Percentiles rank a stretch among this genome's conserved stretches.
Conservation (phyloP, 495 filamentous ascomycete species). For the Cryomyces antarcticus region DNA sequence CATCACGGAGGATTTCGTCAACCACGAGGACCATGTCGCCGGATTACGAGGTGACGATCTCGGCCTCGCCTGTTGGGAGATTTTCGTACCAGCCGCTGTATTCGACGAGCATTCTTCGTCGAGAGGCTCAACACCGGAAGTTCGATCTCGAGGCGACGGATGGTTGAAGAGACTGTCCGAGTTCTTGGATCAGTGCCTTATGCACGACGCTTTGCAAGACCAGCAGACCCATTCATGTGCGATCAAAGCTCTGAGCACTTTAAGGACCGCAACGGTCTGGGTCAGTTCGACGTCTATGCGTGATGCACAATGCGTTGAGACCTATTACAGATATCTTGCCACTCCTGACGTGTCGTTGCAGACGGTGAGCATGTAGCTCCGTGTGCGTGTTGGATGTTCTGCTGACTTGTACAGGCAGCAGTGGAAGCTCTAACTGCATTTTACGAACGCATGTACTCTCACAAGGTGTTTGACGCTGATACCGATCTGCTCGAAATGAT, state of each 20-base stretch:
- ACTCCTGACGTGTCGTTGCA: conserved; percentile 53
- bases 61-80: conserved; percentile 75
- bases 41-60: conserved; percentile 62
- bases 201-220: conserved; percentile 37
- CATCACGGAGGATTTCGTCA: conserved; percentile 89
- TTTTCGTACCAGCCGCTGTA: conserved; percentile 66
- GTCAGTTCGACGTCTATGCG: conserved; percentile 62
- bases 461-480: no score
- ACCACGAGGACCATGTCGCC: conserved; percentile 67
- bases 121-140: conserved; percentile 36
- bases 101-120: conserved; percentile 52
- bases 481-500: conserved; percentile 33
- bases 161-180: conserved; percentile 66
- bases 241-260: conserved; percentile 49
- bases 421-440: conserved; percentile 68
- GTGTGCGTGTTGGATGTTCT: conserved; percentile 3
- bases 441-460: conserved; percentile 33
- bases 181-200: conserved; percentile 53
- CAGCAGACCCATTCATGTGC: conserved; percentile 44
- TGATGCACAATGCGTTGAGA: conserved; percentile 44
- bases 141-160: conserved; percentile 60
- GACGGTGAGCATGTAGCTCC: conserved; percentile 29
- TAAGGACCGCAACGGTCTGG: conserved; percentile 67
- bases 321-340: conserved; percentile 55
- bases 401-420: conserved; percentile 37